Evolutionary conservation across 2,329 filamentous ascomycete genomes (phyloP), one percentile per base, ranked within the genome.

Genomic region (Ambrosiella beaveri): DNA sequence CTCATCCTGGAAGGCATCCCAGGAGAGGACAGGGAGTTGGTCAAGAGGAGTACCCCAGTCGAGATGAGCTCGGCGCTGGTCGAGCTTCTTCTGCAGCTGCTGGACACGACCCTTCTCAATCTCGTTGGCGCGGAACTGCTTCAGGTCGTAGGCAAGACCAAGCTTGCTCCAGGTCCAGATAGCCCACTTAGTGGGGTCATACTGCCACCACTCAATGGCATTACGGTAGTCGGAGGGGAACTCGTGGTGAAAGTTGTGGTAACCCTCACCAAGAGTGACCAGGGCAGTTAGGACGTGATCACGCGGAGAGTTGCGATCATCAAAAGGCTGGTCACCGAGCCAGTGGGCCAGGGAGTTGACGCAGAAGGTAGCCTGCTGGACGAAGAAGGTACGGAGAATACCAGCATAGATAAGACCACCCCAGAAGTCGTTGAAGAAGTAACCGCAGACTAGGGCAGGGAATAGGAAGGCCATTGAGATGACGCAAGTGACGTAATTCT

Each of bases 161-260:
- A 91, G 72, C 71, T 85, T 80, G 80, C 91, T 93, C 84, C 85
- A 90, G 61, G 75, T 66, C 82, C 82, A 88, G 75, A 94, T 94
- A 68, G 74, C 78, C 87, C 88, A 93, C 75, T 94, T 94, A 70
- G 88, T 94, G 52, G 88, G 88, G 70, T 94, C 88, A 67, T 94
- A 94, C 68, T 94, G 88, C 74, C 82, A 85, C 87, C 88, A 94
- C 71, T 88, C 77, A 64, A 93, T 91, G 62, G 87, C 88, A 69
- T 94, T 94, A 69, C 88, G 86, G 80, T 93, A 94, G 71, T 94
- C 88, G 9, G 86, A 91, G 57, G 88, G 88, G 73, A 94, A 94
- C 71, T 94, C 88, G 77, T 94, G 88, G 74, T 94, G 88, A 79
- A 94, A 94, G 78, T 94, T 94, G 79, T 94, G 88, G 75, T 94